phyloP scores from a whole-genome alignment of 176 grass and related monocot species.

The Bromus sterilis region DNA sequence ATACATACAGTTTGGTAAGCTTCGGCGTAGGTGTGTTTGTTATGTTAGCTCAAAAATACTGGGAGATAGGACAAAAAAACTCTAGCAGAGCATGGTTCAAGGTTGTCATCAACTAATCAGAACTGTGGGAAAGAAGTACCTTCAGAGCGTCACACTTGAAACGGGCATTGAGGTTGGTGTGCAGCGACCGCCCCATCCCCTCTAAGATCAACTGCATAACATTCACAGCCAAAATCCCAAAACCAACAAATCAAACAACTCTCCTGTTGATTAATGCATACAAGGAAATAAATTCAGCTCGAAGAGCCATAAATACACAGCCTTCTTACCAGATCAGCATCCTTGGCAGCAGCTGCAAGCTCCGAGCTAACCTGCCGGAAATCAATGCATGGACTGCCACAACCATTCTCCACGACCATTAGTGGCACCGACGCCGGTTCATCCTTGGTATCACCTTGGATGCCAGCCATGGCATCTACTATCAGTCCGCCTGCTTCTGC shows the following conservation, averaged over 20 bases:
- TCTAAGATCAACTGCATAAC: slow-evolving; percentile 73
- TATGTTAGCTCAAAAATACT: not conserved
- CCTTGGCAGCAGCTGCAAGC: slow-evolving; percentile 78
- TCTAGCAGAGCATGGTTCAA: not conserved
- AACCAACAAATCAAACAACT: slow-evolving; percentile 13
- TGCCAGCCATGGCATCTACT: slow-evolving; percentile 88
- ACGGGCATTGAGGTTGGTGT: slow-evolving; percentile 83
- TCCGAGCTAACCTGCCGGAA: slow-evolving; percentile 96
- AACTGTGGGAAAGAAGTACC: slow-evolving; percentile 35
- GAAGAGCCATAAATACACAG: not conserved
- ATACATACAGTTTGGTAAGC: not conserved
- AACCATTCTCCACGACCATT: slow-evolving; percentile 91
- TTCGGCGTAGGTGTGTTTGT: no score
- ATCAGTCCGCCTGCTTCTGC: slow-evolving; percentile 89
- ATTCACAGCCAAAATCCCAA: slow-evolving; percentile 4
- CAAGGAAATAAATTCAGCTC: not conserved
- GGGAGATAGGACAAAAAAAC: not conserved
- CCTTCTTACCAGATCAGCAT: slow-evolving; percentile 75
- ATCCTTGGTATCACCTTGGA: slow-evolving; percentile 68
- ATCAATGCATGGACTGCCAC: slow-evolving; percentile 85
- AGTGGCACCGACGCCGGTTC: slow-evolving; percentile 58
- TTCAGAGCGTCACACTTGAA: slow-evolving; percentile 93
- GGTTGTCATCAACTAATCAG: not conserved
- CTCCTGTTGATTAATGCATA: not conserved
- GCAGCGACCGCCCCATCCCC: slow-evolving; percentile 86